A percentile compares a stretch with the other conserved stretches of the same genome.
Conservation (phyloP, 345 rosid species). For the Mallotus nudiflorus region DNA sequence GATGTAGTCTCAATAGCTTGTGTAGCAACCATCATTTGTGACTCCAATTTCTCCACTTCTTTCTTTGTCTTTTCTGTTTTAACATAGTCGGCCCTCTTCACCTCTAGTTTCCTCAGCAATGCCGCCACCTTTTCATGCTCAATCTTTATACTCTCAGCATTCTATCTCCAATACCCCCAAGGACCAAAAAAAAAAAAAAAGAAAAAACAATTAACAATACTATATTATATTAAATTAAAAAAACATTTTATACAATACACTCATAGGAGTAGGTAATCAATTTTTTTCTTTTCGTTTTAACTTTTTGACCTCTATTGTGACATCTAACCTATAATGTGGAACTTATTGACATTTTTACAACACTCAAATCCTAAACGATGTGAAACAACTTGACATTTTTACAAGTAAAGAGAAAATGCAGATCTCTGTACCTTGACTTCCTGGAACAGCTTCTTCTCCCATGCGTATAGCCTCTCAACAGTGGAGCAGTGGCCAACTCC, state of each 20-base stretch:
- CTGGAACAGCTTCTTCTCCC: conserved; percentile 92
- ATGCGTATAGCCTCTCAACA: conserved; percentile 80
- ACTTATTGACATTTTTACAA: background rate
- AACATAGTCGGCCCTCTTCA: conserved; percentile 76
- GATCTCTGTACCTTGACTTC: conserved; percentile 74
- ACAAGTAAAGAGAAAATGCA: background rate
- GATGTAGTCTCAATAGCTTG: conserved; percentile 84
- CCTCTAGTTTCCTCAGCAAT: conserved; percentile 77
- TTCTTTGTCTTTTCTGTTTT: conserved; percentile 81
- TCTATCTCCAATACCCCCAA: too few relatives aligned
- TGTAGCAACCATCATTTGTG: conserved; percentile 77
- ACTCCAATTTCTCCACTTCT: conserved; percentile 82
- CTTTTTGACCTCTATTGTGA: background rate
- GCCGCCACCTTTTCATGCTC: conserved; percentile 84
- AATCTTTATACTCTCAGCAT: conserved; percentile 62
- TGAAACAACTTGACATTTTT: too few relatives aligned
- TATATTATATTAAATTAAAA: too few relatives aligned
- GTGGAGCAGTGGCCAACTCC: conserved; percentile 71
- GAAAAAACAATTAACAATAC: too few relatives aligned
- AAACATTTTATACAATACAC: too few relatives aligned
- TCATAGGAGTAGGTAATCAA: too few relatives aligned
- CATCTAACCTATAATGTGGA: too few relatives aligned
- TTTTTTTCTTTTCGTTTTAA: background rate
- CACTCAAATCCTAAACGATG: too few relatives aligned
- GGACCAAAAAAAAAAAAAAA: too few relatives aligned